Evolutionary conservation across 192 early-diverging fungal species (phyloP).

Genomic region (Jimgerdemannia flammicorona): DNA sequence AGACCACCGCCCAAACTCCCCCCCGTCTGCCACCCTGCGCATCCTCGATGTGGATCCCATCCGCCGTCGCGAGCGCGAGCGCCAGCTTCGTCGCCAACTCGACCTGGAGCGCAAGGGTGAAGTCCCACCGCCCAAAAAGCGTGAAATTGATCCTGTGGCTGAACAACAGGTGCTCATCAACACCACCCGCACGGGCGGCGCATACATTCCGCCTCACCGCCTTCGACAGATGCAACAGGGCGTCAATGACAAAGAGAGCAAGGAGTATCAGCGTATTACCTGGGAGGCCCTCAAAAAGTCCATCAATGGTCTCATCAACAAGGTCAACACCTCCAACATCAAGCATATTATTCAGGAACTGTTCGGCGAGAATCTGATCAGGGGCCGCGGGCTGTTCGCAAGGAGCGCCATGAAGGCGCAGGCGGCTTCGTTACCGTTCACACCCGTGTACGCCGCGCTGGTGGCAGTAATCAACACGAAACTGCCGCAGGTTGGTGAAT

Average conservation of each 20-base stretch:
- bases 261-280: slow-evolving; percentile 80
- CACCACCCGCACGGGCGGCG: slow-evolving; percentile 61
- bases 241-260: slow-evolving; percentile 63
- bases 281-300: slow-evolving; percentile 95
- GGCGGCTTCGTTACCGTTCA: slow-evolving; percentile 81
- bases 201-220: slow-evolving; percentile 82
- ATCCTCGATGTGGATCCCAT: slow-evolving; percentile 15
- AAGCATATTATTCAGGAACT: slow-evolving; percentile 87
- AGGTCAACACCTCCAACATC: slow-evolving; percentile 88
- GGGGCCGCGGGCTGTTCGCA: slow-evolving; percentile 86
- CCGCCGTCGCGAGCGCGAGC: slow-evolving; percentile 34
- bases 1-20: neutral
- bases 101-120: neutral
- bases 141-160: slow-evolving; percentile 34
- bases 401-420: slow-evolving; percentile 89
- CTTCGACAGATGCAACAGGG: slow-evolving; percentile 70
- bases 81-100: slow-evolving; percentile 25
- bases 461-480: slow-evolving; percentile 92
- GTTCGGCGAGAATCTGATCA: slow-evolving; percentile 87
- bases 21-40: neutral
- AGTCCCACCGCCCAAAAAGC: slow-evolving; percentile 20
- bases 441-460: slow-evolving; percentile 86
- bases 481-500: slow-evolving; percentile 85
- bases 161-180: slow-evolving; percentile 36
- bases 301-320: slow-evolving; percentile 95